Conservation (phyloP, 805 yeast genomes). For the Candida palmyrensis region DNA sequence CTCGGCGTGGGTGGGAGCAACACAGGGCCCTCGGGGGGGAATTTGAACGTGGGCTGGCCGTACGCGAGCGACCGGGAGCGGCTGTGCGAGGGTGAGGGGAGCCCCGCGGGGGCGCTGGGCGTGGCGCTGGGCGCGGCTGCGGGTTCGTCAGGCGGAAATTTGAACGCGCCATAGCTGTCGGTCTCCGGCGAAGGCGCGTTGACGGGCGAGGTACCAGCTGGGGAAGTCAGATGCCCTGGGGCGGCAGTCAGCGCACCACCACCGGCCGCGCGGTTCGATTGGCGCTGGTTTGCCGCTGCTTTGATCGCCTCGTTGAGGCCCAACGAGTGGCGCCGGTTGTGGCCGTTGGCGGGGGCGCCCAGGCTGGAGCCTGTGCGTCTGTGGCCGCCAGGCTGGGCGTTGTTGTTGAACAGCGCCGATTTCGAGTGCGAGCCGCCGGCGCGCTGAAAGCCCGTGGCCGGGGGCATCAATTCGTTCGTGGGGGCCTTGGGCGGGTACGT, state of each 20-base stretch:
- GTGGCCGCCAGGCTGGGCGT: constrained; percentile 17
- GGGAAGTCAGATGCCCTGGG: constrained; percentile 8
- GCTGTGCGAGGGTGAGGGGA: constrained; percentile 17
- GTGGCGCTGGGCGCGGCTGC: constrained; percentile 12
- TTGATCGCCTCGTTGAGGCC: constrained; percentile 90
- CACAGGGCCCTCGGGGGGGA: constrained; percentile 46
- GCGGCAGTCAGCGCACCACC: constrained; percentile 22
- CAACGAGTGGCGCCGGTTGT: constrained; percentile 84
- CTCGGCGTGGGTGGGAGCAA: constrained; percentile 53
- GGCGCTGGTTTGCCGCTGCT: constrained; percentile 91
- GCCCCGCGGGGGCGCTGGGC: constrained; percentile 5
- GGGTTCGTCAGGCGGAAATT: constrained; percentile 48
- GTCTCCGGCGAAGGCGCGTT: constrained; percentile 12
- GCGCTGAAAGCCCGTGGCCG: constrained; percentile 18
- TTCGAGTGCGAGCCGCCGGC: constrained; percentile 24
- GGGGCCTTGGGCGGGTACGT: constrained; percentile 16
- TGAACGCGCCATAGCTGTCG: constrained; percentile 33
- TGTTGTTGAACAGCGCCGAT: constrained; percentile 21
- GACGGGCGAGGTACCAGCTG: constrained; percentile 26
- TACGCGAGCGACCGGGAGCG: constrained; percentile 38
- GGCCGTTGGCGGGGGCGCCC: constrained; percentile 51
- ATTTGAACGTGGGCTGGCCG: constrained; percentile 50
- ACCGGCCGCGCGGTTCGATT: constrained; percentile 30
- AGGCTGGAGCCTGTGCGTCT: constrained; percentile 29
- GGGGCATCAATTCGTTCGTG: constrained; percentile 16